phyloP scores from a whole-genome alignment of 805 yeast genomes.

The Scheffersomyces ergatensis region DNA sequence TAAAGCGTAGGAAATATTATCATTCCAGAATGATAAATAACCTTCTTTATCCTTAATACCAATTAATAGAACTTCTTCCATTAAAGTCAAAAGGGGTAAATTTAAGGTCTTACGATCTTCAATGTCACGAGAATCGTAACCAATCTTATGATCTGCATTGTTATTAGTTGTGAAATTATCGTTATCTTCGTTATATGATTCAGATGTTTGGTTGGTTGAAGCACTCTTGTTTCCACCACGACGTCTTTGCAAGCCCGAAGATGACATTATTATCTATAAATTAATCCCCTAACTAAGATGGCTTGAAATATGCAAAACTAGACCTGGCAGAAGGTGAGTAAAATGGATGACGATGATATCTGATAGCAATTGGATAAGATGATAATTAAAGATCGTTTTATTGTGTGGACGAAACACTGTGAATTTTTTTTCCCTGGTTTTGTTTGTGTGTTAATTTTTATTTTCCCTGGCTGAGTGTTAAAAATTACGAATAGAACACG shows the following conservation, averaged over 20 bases:
- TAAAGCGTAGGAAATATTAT: conserved; percentile 91
- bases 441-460: too few relatives aligned
- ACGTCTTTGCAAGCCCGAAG: conserved; percentile 73
- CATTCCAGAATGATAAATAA: conserved; percentile 96
- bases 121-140: conserved; percentile 75
- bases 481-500: too few relatives aligned
- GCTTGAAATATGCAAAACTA: too few relatives aligned
- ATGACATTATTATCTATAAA: conserved; percentile 12
- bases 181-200: conserved; percentile 21
- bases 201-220: conserved; percentile 10
- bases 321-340: too few relatives aligned
- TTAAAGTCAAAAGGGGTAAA: conserved; percentile 77
- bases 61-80: conserved; percentile 93
- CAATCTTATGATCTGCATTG: conserved; percentile 57
- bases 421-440: too few relatives aligned
- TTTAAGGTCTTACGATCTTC: conserved; percentile 37
- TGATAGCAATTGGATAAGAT: too few relatives aligned
- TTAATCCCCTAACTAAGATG: too few relatives aligned
- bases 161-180: conserved; percentile 12
- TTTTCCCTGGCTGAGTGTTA: too few relatives aligned
- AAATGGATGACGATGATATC: too few relatives aligned
- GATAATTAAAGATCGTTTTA: too few relatives aligned
- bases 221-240: conserved; percentile 49
- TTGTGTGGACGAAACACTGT: too few relatives aligned
- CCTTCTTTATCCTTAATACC: conserved; percentile 97